A percentile compares a stretch with the other conserved stretches of the same genome.
Evolutionary conservation across 306 rosid species (phyloP).

Genomic region (Lathyrus tuberosus): DNA sequence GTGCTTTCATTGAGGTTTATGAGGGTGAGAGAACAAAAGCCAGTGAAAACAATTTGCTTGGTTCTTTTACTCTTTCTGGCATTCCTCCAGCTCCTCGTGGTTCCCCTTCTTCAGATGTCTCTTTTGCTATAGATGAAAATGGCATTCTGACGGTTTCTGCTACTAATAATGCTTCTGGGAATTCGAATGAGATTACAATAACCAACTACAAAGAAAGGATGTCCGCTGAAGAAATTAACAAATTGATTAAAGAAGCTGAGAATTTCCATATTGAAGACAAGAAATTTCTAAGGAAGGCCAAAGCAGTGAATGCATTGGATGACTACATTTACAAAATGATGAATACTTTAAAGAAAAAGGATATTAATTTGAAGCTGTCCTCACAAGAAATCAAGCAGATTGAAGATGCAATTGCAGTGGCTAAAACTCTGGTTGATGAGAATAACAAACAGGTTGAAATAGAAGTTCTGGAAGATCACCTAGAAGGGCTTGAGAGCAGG

Average conservation of each 20-base stretch:
- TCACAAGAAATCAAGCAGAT: slow-evolving; percentile 42
- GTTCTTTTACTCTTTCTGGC: slow-evolving; percentile 38
- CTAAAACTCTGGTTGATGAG: neutral
- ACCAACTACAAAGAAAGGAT: slow-evolving; percentile 37
- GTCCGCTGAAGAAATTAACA: slow-evolving; percentile 47
- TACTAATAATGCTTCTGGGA: neutral
- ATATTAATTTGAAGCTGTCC: neutral
- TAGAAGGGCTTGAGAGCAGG: neutral
- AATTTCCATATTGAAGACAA: slow-evolving; percentile 48
- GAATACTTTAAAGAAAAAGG: slow-evolving; percentile 35
- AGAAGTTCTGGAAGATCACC: neutral
- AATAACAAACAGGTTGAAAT: neutral
- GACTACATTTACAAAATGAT: slow-evolving; percentile 45
- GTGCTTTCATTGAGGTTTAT: slow-evolving; percentile 26
- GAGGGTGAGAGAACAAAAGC: slow-evolving; percentile 17
- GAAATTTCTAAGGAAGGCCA: slow-evolving; percentile 41
- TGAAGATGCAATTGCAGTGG: slow-evolving; percentile 21
- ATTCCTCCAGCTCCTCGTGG: slow-evolving; percentile 52
- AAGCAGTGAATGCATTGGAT: slow-evolving; percentile 43
- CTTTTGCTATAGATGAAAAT: slow-evolving; percentile 39
- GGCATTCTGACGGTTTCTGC: neutral
- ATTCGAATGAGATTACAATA: neutral
- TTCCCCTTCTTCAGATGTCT: slow-evolving; percentile 20
- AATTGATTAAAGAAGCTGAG: slow-evolving; percentile 51
- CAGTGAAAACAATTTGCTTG: slow-evolving; percentile 51